Percentiles rank a stretch among this genome's conserved stretches.
These are phyloP conservation scores for Leishmania gerbilli DNA, from an alignment of 208 protist species.

Conservation along the genomic window DNA sequence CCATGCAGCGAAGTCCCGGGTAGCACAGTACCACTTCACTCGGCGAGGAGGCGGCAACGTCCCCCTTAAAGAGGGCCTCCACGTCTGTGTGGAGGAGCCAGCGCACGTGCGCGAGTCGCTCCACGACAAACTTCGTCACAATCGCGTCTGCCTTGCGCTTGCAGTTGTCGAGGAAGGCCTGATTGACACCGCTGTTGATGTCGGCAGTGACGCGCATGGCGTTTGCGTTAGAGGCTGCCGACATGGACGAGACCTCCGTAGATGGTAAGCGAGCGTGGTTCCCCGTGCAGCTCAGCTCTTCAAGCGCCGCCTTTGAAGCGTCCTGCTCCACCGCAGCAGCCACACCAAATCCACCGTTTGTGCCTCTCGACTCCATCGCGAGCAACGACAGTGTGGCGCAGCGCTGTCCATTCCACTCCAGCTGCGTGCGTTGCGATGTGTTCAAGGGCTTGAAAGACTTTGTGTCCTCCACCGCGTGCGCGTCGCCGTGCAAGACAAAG, in stretches of 20 bases:
- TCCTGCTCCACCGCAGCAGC: neutral
- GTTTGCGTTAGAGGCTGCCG: neutral
- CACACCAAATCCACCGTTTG: neutral
- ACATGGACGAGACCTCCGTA: neutral
- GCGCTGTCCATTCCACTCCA: constrained; percentile 36
- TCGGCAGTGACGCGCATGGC: neutral
- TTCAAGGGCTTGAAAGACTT: constrained; percentile 28
- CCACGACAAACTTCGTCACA: constrained; percentile 50
- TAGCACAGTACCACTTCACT: constrained; percentile 78
- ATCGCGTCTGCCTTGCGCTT: constrained; percentile 49
- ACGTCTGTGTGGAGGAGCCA: constrained; percentile 77
- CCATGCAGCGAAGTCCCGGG: constrained; percentile 76
- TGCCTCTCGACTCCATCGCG: neutral
- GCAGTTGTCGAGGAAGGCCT: constrained; percentile 32
- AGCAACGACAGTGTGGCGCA: constrained; percentile 21
- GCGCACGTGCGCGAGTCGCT: constrained; percentile 50
- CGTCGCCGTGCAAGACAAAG: constrained; percentile 59
- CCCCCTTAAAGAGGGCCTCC: constrained; percentile 50
- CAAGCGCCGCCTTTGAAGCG: neutral
- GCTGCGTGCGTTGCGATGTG: constrained; percentile 35
- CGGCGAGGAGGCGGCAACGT: constrained; percentile 65
- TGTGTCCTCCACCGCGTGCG: constrained; percentile 29
- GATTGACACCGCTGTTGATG: neutral
- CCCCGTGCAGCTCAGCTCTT: neutral
- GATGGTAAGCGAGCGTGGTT: neutral